These are phyloP conservation scores for Ceratobasidium sp. DNA, from an alignment of 1,284 basidiomycete species.

Conservation along the genomic window DNA sequence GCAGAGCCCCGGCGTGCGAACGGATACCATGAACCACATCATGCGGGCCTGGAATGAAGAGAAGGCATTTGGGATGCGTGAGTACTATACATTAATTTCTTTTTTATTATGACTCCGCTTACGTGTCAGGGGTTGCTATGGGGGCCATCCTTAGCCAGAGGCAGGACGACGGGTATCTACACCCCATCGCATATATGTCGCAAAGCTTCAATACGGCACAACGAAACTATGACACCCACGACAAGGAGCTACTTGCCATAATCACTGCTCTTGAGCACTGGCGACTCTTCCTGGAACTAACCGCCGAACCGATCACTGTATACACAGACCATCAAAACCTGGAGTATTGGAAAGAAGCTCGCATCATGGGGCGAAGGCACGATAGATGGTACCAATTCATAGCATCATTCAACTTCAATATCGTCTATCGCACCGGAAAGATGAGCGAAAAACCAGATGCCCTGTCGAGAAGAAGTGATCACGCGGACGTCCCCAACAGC, in stretches of 20 bases:
- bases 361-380: conserved; percentile 4
- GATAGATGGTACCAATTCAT: neutral
- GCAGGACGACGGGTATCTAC: conserved; percentile 4
- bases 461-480: conserved; percentile 60
- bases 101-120: no score
- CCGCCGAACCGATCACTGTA: conserved; percentile 25
- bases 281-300: conserved; percentile 43
- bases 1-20: neutral
- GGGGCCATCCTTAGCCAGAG: conserved; percentile 43
- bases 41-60: conserved; percentile 2
- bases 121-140: conserved; percentile 20
- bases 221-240: conserved; percentile 56
- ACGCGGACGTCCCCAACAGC: conserved; percentile 57
- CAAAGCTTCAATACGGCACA: conserved; percentile 51
- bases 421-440: neutral
- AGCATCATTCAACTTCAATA: conserved; percentile 7
- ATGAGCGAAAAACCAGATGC: conserved; percentile 57
- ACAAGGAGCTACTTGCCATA: conserved; percentile 57
- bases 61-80: neutral
- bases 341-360: conserved; percentile 49
- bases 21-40: conserved; percentile 1
- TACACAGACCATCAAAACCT: conserved; percentile 33
- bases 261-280: conserved; percentile 10
- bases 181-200: conserved; percentile 37
- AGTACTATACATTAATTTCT: no score